These are phyloP conservation scores for Fraxinus xanthoxyloides DNA, from an alignment of 305 asterid genomes.

Conservation along the genomic window DNA sequence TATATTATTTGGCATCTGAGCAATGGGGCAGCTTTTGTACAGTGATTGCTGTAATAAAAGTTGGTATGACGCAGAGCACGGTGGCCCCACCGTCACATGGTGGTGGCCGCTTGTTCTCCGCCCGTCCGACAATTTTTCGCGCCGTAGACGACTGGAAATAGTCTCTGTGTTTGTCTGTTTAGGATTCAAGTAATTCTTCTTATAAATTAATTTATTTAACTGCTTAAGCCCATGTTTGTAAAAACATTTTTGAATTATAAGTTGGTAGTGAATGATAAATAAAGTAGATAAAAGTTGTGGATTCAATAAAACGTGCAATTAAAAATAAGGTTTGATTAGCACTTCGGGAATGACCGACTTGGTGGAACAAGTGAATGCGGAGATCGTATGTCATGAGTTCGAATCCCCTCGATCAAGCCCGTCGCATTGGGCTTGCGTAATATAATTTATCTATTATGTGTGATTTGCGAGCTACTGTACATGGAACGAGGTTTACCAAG, in stretches of 20 bases:
- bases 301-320: no score
- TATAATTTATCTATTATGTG: no score
- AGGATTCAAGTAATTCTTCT: background rate
- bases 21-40: background rate
- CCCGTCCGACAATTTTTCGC: background rate
- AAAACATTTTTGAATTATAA: background rate
- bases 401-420: no score
- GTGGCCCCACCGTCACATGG: slow-evolving; percentile 49
- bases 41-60: slow-evolving; percentile 19
- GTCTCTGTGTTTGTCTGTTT: background rate
- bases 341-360: no score
- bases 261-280: background rate
- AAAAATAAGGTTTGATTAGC: no score
- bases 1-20: slow-evolving; percentile 14
- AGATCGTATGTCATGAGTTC: no score
- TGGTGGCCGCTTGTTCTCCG: slow-evolving; percentile 26
- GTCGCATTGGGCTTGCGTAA: no score
- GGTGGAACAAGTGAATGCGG: no score
- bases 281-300: no score
- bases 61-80: slow-evolving; percentile 23
- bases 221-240: background rate
- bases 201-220: no score
- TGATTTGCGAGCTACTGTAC: no score
- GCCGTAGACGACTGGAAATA: background rate
- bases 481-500: no score